phyloP scores from a whole-genome alignment of 2,329 filamentous ascomycete species.

The Aureobasidium leucospermi region DNA sequence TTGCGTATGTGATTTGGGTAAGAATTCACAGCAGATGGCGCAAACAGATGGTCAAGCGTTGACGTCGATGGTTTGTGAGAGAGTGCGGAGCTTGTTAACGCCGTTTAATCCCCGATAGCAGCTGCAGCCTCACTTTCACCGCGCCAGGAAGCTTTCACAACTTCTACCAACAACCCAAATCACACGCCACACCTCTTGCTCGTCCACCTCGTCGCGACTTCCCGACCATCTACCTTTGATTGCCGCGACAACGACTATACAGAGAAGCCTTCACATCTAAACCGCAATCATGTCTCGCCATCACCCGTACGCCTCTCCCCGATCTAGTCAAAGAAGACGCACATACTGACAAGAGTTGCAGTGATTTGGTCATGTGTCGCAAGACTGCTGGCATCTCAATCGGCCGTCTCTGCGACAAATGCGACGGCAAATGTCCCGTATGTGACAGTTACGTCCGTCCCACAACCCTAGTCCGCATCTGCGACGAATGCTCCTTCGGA shows the following conservation, averaged over 20 bases:
- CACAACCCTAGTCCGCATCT: conserved; percentile 94
- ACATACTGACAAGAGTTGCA: conserved; percentile 27
- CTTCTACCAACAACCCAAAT: too few relatives aligned
- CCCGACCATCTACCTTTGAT: neutral
- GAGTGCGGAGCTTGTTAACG: neutral
- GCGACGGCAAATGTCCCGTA: conserved; percentile 97
- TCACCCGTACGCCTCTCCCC: conserved; percentile 62
- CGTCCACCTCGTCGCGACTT: neutral
- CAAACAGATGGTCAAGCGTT: neutral
- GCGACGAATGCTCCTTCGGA: conserved; percentile 98
- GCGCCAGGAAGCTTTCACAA: neutral
- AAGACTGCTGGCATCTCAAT: conserved; percentile 97
- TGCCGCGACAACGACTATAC: too few relatives aligned
- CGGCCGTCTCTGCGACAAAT: conserved; percentile 98
- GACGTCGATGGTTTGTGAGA: conserved; percentile 3
- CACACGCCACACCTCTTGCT: neutral
- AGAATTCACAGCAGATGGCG: neutral
- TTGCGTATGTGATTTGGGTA: neutral
- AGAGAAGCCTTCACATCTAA: neutral
- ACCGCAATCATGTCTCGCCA: conserved; percentile 70
- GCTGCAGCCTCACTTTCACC: neutral
- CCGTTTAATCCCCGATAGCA: neutral
- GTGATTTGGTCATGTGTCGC: conserved; percentile 98
- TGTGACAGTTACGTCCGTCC: conserved; percentile 98
- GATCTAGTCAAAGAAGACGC: neutral